Base-by-base conservation (phyloP, 768 basidiomycete species). In the Rhodotorula sphaerocarpa region DNA sequence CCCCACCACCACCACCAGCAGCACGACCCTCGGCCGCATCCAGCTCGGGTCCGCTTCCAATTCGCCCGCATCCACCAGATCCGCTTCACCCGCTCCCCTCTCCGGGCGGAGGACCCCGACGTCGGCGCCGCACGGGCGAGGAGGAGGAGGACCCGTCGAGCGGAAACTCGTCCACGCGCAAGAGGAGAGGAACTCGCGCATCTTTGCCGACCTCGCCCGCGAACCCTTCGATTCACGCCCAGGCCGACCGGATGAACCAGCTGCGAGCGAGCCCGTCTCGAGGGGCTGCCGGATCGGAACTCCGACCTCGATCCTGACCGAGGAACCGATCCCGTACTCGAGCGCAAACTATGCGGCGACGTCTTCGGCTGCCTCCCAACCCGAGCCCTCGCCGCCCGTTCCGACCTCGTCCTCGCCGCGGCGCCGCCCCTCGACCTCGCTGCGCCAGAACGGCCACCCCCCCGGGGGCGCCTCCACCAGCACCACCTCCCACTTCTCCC, bases 151-250 rank as follows among this genome's bases (percentile, higher is more conserved):
- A 7, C n/a, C n/a, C n/a, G n/a, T n/a, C n/a, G n/a, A n/a, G n/a
- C n/a, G n/a, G 36, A 39, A 9, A 39, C 10, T 16, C 36, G 36
- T 39, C 4, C 45, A 23, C 10, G 57, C 52, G 0, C 63, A 65
- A 20, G 33, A 45, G 12, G 25, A 55, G 34, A 31, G 63, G 14
- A 54, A 45, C 27, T 21, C 39, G 5, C 25, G 33, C 15, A 53
- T 64, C 31, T 51, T 64, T 6, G 18, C 20, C 14, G 63, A 64
- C 47, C 63, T 58, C 52, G 23, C 46, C 2, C 20, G 63, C 31
- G 45, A 54, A 3, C 63, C 63, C 15, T 64, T 54, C 18, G 25
- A 39, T 20, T n/a, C 39, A n/a, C n/a, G n/a, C n/a, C n/a, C n/a
- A n/a, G n/a, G n/a, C n/a, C n/a, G n/a, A n/a, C n/a, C n/a, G n/a